A percentile compares a stretch with the other conserved stretches of the same genome.
These are phyloP conservation scores for Paecilomyces sp. DNA, from an alignment of 2,329 filamentous ascomycete species.

Conservation along the genomic window DNA sequence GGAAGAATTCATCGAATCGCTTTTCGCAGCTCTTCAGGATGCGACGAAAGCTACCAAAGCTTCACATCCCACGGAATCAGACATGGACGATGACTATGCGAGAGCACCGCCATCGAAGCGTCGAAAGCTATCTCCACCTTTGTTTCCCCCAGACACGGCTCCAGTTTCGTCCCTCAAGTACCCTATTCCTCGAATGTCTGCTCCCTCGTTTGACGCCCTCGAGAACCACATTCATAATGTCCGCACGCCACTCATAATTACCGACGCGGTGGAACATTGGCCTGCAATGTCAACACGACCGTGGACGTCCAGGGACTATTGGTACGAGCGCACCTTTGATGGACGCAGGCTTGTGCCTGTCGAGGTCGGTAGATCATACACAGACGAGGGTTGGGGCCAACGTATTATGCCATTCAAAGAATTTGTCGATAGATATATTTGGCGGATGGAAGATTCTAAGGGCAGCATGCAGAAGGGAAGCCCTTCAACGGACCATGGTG, in stretches of 20 bases:
- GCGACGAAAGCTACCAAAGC: conserved; percentile 6
- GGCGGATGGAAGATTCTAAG: conserved; percentile 9
- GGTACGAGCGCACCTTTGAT: conserved; percentile 64
- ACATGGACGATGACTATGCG: conserved; percentile 3
- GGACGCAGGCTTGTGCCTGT: conserved; percentile 78
- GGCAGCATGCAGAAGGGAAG: not conserved
- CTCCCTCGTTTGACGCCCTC: conserved; percentile 53
- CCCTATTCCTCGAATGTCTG: conserved; percentile 33
- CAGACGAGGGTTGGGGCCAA: conserved; percentile 78
- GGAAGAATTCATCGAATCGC: conserved; percentile 34
- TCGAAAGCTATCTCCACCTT: conserved; percentile 20
- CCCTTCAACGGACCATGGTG: conserved; percentile 3
- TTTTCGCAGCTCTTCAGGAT: conserved; percentile 27
- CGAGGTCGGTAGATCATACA: conserved; percentile 81
- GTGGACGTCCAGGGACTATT: conserved; percentile 70
- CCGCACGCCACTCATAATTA: conserved; percentile 61
- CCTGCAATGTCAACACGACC: conserved; percentile 61
- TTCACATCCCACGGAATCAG: not conserved
- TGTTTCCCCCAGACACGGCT: conserved; percentile 26
- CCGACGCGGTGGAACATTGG: conserved; percentile 61
- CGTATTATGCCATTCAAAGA: conserved; percentile 66
- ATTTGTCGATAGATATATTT: conserved; percentile 61
- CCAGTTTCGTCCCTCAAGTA: conserved; percentile 26
- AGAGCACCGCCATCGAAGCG: conserved; percentile 18
- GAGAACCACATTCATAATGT: conserved; percentile 49